Evolutionary conservation across 495 filamentous ascomycete species (phyloP).

Genomic region (Tirmania nivea): DNA sequence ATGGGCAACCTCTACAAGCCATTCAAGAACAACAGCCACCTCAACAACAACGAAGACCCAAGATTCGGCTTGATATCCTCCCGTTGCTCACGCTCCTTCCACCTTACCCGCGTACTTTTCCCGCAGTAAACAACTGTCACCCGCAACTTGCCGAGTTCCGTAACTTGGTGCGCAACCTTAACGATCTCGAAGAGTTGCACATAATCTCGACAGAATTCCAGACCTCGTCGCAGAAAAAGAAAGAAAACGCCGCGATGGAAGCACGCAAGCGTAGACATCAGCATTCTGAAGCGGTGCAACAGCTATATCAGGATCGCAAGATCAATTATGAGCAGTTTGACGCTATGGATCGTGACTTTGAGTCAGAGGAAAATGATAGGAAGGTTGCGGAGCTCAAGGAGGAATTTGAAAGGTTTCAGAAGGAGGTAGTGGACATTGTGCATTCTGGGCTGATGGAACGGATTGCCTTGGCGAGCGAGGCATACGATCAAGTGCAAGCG

Average conservation of each 20-base stretch:
- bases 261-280: conserved; percentile 14
- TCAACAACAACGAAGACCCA: conserved; percentile 21
- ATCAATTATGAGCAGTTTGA: conserved; percentile 15
- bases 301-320: conserved; percentile 12
- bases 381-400: conserved; percentile 29
- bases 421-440: conserved; percentile 46
- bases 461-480: conserved; percentile 14
- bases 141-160: conserved; percentile 64
- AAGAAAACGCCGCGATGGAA: conserved; percentile 10
- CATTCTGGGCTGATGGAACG: conserved; percentile 17
- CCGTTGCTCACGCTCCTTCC: conserved; percentile 80
- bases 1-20: conserved; percentile 2
- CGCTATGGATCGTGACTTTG: conserved; percentile 14
- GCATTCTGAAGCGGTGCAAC: conserved; percentile 16
- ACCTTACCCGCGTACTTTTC: conserved; percentile 79
- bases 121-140: conserved; percentile 88
- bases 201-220: conserved; percentile 40
- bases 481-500: conserved; percentile 11
- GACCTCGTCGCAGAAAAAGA: conserved; percentile 9
- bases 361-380: conserved; percentile 4
- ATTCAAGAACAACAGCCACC: conserved; percentile 13
- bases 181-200: conserved; percentile 52
- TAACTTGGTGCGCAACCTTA: conserved; percentile 48
- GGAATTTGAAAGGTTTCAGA: conserved; percentile 89
- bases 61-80: conserved; percentile 52